A percentile compares a stretch with the other conserved stretches of the same genome.
phyloP scores from a whole-genome alignment of 495 filamentous ascomycete genomes.

The Copromyces sp. region DNA sequence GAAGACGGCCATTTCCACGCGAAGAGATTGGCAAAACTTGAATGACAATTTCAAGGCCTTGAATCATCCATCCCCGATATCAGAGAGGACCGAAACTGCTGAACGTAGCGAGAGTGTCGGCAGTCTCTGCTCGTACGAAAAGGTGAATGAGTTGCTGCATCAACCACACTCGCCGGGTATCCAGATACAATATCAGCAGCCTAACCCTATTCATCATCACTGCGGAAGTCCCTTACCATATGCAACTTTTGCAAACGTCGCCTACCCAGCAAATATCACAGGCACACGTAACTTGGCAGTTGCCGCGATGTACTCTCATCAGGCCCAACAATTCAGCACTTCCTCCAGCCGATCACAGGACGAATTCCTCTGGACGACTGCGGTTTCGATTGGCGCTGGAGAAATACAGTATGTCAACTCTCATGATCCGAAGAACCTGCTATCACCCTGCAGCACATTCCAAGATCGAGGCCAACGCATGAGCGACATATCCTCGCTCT shows the following conservation, averaged over 20 bases:
- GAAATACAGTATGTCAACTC: neutral
- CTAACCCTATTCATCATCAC: neutral
- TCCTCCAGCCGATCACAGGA: neutral
- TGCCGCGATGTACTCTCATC: neutral
- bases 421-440: neutral
- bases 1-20: slow-evolving; percentile 7
- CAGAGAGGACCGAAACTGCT: neutral
- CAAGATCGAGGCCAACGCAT: neutral
- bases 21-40: slow-evolving; percentile 13
- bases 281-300: neutral
- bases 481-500: slow-evolving; percentile 40
- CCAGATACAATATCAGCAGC: neutral
- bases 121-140: neutral
- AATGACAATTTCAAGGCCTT: slow-evolving; percentile 1
- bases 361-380: neutral
- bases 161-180: neutral
- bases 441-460: neutral
- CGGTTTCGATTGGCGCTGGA: neutral
- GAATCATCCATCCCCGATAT: neutral
- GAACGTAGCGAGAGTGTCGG: neutral
- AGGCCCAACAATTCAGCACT: neutral
- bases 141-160: neutral
- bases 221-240: neutral
- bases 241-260: neutral
- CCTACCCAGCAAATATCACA: neutral